Evolutionary conservation across 805 yeast species (phyloP).

Genomic region (Debaryomyces prosopidis): DNA sequence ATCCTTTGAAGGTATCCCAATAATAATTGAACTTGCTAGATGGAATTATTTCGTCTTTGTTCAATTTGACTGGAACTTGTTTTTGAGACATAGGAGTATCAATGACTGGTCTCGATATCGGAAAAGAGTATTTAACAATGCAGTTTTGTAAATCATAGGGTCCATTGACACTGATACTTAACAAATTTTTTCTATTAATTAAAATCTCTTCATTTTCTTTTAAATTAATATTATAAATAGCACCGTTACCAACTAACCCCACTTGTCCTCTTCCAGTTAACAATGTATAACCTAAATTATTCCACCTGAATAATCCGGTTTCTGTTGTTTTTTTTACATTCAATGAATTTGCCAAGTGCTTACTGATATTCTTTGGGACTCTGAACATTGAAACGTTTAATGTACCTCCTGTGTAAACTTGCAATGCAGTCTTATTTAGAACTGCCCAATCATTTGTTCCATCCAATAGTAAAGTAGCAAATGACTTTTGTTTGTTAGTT

Average conservation of each 20-base stretch:
- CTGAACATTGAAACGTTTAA: constrained; percentile 37
- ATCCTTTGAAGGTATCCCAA: not conserved
- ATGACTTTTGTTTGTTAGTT: constrained; percentile 32
- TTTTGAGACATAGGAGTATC: not conserved
- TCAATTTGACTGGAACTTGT: not conserved
- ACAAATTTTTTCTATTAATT: constrained; percentile 45
- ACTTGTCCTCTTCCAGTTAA: constrained; percentile 59
- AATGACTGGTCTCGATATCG: constrained; percentile 1
- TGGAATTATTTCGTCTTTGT: not conserved
- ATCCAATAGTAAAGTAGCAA: constrained; percentile 49
- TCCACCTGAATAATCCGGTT: constrained; percentile 44
- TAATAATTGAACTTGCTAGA: not conserved
- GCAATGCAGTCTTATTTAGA: constrained; percentile 47
- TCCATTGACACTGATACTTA: constrained; percentile 54
- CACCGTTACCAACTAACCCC: constrained; percentile 56
- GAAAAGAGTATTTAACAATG: constrained; percentile 25
- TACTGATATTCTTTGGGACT: constrained; percentile 42
- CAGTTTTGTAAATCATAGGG: constrained; percentile 45
- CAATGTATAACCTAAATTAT: constrained; percentile 44
- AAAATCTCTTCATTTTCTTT: constrained; percentile 48
- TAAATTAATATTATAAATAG: constrained; percentile 49
- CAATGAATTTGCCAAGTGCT: constrained; percentile 26
- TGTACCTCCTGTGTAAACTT: constrained; percentile 55
- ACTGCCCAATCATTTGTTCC: constrained; percentile 67
- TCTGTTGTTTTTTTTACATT: constrained; percentile 20